Base-by-base conservation (phyloP, 768 basidiomycete species). In the Pleurotus citrinopileatus region DNA sequence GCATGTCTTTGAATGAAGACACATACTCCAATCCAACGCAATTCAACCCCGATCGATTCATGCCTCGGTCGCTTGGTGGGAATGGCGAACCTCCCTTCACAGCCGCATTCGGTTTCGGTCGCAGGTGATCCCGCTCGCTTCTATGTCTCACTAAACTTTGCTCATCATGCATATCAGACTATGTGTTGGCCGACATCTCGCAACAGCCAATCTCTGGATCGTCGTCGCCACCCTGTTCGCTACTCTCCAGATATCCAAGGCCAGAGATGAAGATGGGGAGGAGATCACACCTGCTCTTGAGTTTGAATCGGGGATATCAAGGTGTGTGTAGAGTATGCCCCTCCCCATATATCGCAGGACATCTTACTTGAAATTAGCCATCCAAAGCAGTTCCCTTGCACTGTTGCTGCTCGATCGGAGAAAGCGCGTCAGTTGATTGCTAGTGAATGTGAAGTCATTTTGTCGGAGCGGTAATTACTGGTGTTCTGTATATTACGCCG, bases 201-300 rank as follows among this genome's bases (percentile, higher is more conserved):
- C 72, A 2, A 71, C 71, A 23, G 68, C 65, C 6, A 72, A 64
- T 0, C 29, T 70, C 4, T 72, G 69, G 69, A 61, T 72, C 25
- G 70, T 62, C 0, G 57, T 60, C 3, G 72, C 62, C 0, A 70
- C 65, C 64, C 65, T 73, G 12, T 44, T 73, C 0, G 68, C 72
- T 0, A 65, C 52, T 4, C 64, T 72, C 9, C 54, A 71, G 13
- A 64, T 73, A 38, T 61, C 67, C 3, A 72, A 68, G 44, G 55
- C 61, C 1, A 56, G 70, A 17, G 66, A 67, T 32, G 42, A 58
- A 17, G 22, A 51, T n/a, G 59, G 57, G 2, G 25, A 27, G 13
- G 57, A 60, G 42, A 52, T 60, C 23, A 55, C 43, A 3, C 57
- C 57, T 1, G 27, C 67, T 43, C 8, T 72, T 0, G 71, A 68